A percentile compares a stretch with the other conserved stretches of the same genome.
These are phyloP conservation scores for Aureobasidium sp. DNA, from an alignment of 2,329 filamentous ascomycete genomes.

Conservation along the genomic window DNA sequence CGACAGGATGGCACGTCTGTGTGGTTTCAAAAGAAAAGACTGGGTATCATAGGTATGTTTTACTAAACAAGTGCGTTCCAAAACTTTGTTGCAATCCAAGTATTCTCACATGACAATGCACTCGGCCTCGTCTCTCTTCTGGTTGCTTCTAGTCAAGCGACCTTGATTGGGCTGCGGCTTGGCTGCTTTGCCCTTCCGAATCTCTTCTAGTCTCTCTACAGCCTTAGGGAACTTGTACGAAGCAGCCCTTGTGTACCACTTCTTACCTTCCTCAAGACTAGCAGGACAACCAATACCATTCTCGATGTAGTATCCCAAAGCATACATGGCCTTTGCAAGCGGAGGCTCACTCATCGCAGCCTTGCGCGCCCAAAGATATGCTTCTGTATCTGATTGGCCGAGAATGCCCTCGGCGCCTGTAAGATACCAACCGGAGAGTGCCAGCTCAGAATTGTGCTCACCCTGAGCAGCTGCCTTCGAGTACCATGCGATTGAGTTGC, in stretches of 20 bases:
- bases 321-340: constrained; percentile 89
- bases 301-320: constrained; percentile 97
- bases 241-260: constrained; percentile 98
- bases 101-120: constrained; percentile 67
- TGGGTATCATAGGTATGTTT: constrained; percentile 4
- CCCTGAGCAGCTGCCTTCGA: constrained; percentile 83
- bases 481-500: constrained; percentile 89
- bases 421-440: constrained; percentile 59
- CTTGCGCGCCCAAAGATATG: constrained; percentile 94
- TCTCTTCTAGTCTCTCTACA: constrained; percentile 82
- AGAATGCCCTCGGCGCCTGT: constrained; percentile 84
- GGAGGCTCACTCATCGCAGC: constrained; percentile 70
- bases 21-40: background rate
- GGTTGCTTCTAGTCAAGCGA: constrained; percentile 72
- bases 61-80: background rate
- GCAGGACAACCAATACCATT: constrained; percentile 82
- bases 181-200: constrained; percentile 54
- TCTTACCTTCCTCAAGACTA: constrained; percentile 89
- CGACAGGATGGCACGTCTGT: background rate
- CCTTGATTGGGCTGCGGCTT: constrained; percentile 57
- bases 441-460: constrained; percentile 81
- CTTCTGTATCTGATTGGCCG: constrained; percentile 88
- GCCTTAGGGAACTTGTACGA: constrained; percentile 94
- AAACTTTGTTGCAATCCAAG: background rate
- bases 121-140: constrained; percentile 80